phyloP scores from a whole-genome alignment of 306 rosid species.

The Mimosa pudica region DNA sequence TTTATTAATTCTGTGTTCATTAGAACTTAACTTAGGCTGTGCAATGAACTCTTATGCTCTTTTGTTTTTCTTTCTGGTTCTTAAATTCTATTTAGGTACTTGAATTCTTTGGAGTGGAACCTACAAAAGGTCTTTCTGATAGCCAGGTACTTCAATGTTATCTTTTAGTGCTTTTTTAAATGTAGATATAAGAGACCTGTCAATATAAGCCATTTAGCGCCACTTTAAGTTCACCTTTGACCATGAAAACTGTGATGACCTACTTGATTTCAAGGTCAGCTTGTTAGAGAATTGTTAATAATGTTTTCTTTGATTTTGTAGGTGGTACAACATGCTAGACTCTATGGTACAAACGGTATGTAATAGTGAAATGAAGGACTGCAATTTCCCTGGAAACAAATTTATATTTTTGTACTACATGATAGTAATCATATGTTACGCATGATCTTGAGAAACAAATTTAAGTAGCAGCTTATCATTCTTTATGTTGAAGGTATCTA shows the following conservation, averaged over 20 bases:
- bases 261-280: conserved; percentile 7
- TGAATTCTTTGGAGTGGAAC: conserved; percentile 86
- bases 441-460: no score
- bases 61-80: background rate
- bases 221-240: background rate
- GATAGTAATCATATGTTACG: no score
- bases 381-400: conserved; percentile 26
- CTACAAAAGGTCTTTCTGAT: conserved; percentile 73
- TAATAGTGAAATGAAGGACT: conserved; percentile 33
- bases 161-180: background rate
- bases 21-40: conserved; percentile 2
- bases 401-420: conserved; percentile 3
- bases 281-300: conserved; percentile 26
- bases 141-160: conserved; percentile 55
- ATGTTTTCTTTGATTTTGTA: conserved; percentile 30
- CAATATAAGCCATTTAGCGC: background rate
- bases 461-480: conserved; percentile 6
- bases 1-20: conserved; percentile 21
- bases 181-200: conserved; percentile 5
- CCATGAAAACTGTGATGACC: background rate
- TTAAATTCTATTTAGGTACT: conserved; percentile 56
- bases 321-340: conserved; percentile 77
- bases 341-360: conserved; percentile 80
- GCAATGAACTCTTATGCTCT: background rate
- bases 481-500: conserved; percentile 3